Base-by-base conservation (phyloP, 1,284 basidiomycete species). In the Lignosus rhinocerotis region DNA sequence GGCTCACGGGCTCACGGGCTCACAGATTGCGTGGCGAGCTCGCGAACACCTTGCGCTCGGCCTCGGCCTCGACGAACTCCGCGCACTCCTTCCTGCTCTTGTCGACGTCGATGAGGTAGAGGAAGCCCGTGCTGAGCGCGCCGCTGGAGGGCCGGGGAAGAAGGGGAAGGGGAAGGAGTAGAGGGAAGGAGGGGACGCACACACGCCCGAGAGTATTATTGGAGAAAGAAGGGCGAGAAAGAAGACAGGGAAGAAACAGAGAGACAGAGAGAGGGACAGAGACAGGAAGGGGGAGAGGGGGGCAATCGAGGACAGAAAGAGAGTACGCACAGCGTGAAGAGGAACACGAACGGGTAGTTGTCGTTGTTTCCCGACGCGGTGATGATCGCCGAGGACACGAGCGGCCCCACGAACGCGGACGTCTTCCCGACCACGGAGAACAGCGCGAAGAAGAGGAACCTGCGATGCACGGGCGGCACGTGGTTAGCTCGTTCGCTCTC, bases 321-420 rank as follows among this genome's bases (percentile, higher is more conserved):
- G 21, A 19, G 30, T 33, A 77, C 86, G 56, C 69, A 88, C 87
- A 93, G 73, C 14, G 77, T 82, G 63, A 93, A 88, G 4, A 93
- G 75, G 72, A 93, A 93, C 6, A 87, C 85, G 70, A 93, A 93
- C 0, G 90, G 88, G 82, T 90, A 89, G 68, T 89, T 91, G 64
- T 87, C 81, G 68, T 92, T 92, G 68, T 88, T 84, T 45, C 79
- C 76, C 0, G 87, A 81, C 11, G 83, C 85, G 30, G 85, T 84
- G 63, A 90, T 88, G 60, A 90, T 87, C 11, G 88, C 88, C 56
- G 78, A 88, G 6, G 88, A 90, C 17, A 92, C 87, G 64, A 93
- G 84, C 1, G 90, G 89, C 0, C 90, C 90, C 64, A 92, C 88
- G 70, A 91, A 90, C n/a, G 87, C 86, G 52, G 89, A 90, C 7